Evolutionary conservation across 768 basidiomycete species (phyloP).

Genomic region (Lactarius hatsudake): DNA sequence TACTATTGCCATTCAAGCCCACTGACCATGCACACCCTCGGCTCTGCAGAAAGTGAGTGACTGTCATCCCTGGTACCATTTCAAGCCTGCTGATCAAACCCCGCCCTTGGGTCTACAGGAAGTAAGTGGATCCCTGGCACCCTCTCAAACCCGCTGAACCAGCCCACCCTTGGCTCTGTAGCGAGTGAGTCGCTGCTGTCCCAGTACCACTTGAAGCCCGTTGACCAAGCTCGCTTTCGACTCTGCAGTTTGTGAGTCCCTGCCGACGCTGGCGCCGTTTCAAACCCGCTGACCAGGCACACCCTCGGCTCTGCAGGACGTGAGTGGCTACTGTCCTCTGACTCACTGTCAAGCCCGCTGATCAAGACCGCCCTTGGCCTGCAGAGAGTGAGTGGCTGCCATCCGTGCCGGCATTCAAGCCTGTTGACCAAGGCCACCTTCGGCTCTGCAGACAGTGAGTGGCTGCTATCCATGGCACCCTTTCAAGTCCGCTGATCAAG

Average conservation of each 20-base stretch:
- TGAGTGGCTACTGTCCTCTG: no score
- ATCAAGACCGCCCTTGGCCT: no score
- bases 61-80: no score
- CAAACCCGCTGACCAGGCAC: background rate
- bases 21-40: background rate
- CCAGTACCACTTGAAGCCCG: background rate
- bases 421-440: no score
- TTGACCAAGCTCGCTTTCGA: background rate
- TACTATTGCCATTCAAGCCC: background rate
- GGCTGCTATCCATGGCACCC: no score
- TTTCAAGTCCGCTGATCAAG: no score
- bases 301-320: no score
- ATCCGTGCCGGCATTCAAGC: no score
- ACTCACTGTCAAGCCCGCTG: no score
- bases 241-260: background rate
- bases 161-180: background rate
- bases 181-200: background rate
- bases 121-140: no score
- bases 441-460: no score
- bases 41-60: background rate
- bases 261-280: fast-evolving
- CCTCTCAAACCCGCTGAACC: background rate
- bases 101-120: background rate
- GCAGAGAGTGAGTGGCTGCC: no score
- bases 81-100: background rate